A percentile compares a stretch with the other conserved stretches of the same genome.
Evolutionary conservation across 2,329 filamentous ascomycete species (phyloP).

Genomic region (Colletotrichum karsti): DNA sequence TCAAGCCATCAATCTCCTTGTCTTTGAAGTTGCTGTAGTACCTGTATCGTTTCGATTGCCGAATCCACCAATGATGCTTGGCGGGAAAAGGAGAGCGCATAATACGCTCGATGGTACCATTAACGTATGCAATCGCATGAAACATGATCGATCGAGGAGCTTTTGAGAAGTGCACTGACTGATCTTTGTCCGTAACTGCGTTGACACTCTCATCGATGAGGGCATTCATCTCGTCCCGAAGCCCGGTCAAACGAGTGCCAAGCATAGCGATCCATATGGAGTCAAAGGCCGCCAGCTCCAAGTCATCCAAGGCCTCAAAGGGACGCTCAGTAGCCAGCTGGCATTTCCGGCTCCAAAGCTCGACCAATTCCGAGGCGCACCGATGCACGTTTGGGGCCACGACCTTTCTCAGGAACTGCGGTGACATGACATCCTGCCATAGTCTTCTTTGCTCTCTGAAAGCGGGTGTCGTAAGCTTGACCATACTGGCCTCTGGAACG

Average conservation of each 20-base stretch:
- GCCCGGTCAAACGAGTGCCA: not conserved
- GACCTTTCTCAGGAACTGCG: not conserved
- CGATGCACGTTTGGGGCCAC: not conserved
- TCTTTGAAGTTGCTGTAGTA: not conserved
- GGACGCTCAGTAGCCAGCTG: not conserved
- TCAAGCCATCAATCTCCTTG: not conserved
- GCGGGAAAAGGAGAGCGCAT: not conserved
- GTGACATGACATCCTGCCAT: not conserved
- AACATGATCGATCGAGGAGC: not conserved
- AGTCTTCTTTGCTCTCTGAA: not conserved
- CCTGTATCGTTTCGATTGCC: not conserved
- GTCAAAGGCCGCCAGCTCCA: not conserved
- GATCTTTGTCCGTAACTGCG: not conserved
- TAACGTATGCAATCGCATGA: not conserved
- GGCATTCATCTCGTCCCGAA: not conserved
- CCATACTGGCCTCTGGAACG: not conserved
- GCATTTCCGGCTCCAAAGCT: not conserved
- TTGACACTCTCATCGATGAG: not conserved
- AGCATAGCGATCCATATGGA: not conserved
- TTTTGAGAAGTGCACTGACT: not conserved
- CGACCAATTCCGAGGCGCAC: not conserved
- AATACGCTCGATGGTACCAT: not conserved
- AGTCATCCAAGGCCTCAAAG: not conserved
- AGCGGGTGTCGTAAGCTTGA: not conserved
- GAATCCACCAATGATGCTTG: not conserved